Percentiles rank a stretch among this genome's conserved stretches.
These are phyloP conservation scores for Apiospora rasikravindrae DNA, from an alignment of 2,329 filamentous ascomycete genomes.

Conservation along the genomic window DNA sequence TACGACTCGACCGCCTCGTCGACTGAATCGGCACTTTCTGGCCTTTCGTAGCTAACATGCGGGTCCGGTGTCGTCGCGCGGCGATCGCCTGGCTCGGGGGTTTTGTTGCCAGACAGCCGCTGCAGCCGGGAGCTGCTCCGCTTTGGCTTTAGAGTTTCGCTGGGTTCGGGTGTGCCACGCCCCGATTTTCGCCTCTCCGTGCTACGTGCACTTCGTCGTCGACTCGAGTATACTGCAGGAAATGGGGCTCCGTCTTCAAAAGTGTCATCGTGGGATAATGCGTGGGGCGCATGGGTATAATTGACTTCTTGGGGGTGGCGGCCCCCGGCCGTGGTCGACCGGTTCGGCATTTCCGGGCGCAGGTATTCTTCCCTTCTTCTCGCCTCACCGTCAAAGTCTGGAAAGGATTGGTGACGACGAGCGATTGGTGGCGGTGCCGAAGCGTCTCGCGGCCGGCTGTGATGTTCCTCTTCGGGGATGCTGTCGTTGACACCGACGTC, in stretches of 20 bases:
- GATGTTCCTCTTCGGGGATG: constrained; percentile 49
- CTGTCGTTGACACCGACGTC: constrained; percentile 43
- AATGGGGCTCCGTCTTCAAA: constrained; percentile 72
- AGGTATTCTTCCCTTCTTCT: constrained; percentile 36
- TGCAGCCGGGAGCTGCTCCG: constrained; percentile 64
- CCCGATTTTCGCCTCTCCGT: constrained; percentile 51
- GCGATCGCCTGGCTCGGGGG: constrained; percentile 34
- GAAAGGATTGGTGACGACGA: constrained; percentile 33
- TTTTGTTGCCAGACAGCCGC: constrained; percentile 57
- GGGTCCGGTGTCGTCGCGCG: constrained; percentile 41
- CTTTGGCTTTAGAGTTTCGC: constrained; percentile 53
- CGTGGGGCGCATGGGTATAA: constrained; percentile 31
- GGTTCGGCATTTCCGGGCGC: constrained; percentile 38
- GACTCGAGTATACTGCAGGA: constrained; percentile 69
- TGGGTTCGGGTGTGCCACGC: constrained; percentile 53
- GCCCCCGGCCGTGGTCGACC: constrained; percentile 28
- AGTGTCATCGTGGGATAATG: constrained; percentile 35
- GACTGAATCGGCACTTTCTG: constrained; percentile 81
- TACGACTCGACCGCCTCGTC: constrained; percentile 89
- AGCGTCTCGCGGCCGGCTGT: constrained; percentile 24
- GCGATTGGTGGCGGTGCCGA: constrained; percentile 25
- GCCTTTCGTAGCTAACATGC: constrained; percentile 70
- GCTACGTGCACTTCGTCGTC: constrained; percentile 55
- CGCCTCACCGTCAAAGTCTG: constrained; percentile 30
- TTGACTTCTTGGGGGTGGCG: constrained; percentile 33